Evolutionary conservation across 2,329 filamentous ascomycete species (phyloP), one percentile per base, ranked within the genome.

Genomic region (Ophiostoma quercus): DNA sequence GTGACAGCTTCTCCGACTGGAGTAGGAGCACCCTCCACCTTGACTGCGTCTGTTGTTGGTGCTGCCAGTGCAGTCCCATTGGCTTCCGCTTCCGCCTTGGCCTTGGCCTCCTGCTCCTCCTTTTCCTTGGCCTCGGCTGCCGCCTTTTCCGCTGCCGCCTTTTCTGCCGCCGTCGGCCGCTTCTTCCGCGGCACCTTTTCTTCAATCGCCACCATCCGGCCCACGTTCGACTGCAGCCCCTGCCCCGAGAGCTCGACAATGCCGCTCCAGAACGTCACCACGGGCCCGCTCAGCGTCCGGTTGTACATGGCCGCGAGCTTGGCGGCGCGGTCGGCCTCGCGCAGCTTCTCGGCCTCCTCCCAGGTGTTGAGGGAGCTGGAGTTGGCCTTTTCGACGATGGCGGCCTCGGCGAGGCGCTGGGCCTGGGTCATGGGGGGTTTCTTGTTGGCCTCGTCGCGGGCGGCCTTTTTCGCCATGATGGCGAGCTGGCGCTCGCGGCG

Each of bases 261-360:
- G n/a, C 94, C 95, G 78, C 94, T 98, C 90, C 94, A 97, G 78
- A 91, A 94, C 1, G 92, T 92, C 60, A 97, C 89, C 12, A 97
- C 92, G 0, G 95, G 92, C 0, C 95, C 95, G 69, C 94, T 89
- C 9, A 98, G 84, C 67, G 91, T 92, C 67, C 94, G 88, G 77
- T 93, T 92, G 75, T 96, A 91, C 74, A 98, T 82, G 16, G 94
- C 95, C 54, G 94, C 93, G 66, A 98, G 83, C 79, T 91, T 94
- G 57, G 89, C 90, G 73, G 88, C 86, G 72, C 94, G 86, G 76
- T 96, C 91, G 75, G 94, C 92, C 74, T 94, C 91, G 71, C 94
- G 88, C 77, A 90, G 88, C 79, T 92, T 93, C 80, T 99, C 95
- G 7, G 92, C 92, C 78, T 92, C 90, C 78, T 98, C 94, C 94